Conservation (phyloP, 257 asterid species). For the Cinchona pubescens region DNA sequence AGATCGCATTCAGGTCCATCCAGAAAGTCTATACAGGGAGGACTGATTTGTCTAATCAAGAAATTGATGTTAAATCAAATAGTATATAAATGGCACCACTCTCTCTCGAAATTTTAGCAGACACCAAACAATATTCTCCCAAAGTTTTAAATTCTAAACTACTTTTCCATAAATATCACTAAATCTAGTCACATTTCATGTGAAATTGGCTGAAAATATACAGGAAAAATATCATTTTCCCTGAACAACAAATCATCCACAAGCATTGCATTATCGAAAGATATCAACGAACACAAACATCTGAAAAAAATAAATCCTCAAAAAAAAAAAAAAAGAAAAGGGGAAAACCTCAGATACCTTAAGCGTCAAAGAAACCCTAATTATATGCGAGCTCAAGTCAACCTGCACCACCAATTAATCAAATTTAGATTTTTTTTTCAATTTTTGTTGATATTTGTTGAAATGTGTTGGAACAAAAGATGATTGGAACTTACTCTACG, state of each 20-base stretch:
- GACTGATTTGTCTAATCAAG: background rate
- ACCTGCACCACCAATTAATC: constrained; percentile 52
- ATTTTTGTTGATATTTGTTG: background rate
- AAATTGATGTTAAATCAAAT: background rate
- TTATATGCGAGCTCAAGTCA: constrained; percentile 89
- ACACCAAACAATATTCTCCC: background rate
- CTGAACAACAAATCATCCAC: background rate
- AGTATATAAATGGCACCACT: background rate
- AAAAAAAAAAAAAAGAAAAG: background rate
- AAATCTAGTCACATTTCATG: background rate
- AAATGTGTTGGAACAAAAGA: background rate
- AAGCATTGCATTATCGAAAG: background rate
- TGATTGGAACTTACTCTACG: constrained; percentile 53
- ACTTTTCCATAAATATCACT: background rate
- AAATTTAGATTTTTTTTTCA: background rate
- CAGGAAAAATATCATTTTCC: background rate
- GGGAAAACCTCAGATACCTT: constrained; percentile 54
- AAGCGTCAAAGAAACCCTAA: constrained; percentile 76
- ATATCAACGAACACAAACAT: background rate
- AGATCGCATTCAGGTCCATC: background rate
- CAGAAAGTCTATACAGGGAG: background rate
- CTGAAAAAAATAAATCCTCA: background rate
- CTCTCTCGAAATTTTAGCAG: background rate
- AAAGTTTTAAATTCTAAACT: background rate
- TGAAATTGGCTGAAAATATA: background rate